Evolutionary conservation across 495 filamentous ascomycete species (phyloP).

Genomic region (Hyaloscypha hepaticicola): DNA sequence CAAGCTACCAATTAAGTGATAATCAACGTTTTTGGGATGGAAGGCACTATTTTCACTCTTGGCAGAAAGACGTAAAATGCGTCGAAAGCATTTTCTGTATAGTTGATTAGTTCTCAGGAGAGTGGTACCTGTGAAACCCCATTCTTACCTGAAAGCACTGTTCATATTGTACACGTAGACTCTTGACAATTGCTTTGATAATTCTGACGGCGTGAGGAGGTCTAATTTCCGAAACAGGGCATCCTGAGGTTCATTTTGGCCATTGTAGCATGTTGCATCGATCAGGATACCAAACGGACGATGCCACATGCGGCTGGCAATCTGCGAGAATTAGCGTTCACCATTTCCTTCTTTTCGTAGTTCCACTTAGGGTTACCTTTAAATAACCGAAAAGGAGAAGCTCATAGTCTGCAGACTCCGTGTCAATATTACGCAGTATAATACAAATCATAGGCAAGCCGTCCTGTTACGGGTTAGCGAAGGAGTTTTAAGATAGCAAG

Average conservation of each 20-base stretch:
- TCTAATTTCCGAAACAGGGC: slow-evolving; percentile 57
- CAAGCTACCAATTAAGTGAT: slow-evolving; percentile 57
- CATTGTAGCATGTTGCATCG: slow-evolving; percentile 64
- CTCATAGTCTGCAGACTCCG: slow-evolving; percentile 58
- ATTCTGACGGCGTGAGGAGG: slow-evolving; percentile 56
- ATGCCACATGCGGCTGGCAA: slow-evolving; percentile 66
- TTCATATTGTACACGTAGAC: slow-evolving; percentile 72
- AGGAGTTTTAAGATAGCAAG: not conserved
- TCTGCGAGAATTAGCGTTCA: slow-evolving; percentile 38
- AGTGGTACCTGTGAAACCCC: not conserved
- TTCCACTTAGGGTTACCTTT: slow-evolving; percentile 40
- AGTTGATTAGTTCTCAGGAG: not conserved
- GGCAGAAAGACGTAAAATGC: slow-evolving; percentile 53
- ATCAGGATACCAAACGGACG: slow-evolving; percentile 63
- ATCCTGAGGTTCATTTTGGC: slow-evolving; percentile 59
- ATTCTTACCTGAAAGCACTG: slow-evolving; percentile 50
- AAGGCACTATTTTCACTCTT: slow-evolving; percentile 54
- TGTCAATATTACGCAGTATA: slow-evolving; percentile 61
- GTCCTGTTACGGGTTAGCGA: slow-evolving; percentile 40
- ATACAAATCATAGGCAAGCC: slow-evolving; percentile 65
- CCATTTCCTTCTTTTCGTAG: not conserved
- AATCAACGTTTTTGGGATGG: slow-evolving; percentile 59
- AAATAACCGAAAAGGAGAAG: slow-evolving; percentile 62
- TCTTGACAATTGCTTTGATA: slow-evolving; percentile 52
- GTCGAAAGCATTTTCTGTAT: slow-evolving; percentile 58